Conservation (phyloP, 2,329 filamentous ascomycete species). For the Neonectria coccinea region DNA sequence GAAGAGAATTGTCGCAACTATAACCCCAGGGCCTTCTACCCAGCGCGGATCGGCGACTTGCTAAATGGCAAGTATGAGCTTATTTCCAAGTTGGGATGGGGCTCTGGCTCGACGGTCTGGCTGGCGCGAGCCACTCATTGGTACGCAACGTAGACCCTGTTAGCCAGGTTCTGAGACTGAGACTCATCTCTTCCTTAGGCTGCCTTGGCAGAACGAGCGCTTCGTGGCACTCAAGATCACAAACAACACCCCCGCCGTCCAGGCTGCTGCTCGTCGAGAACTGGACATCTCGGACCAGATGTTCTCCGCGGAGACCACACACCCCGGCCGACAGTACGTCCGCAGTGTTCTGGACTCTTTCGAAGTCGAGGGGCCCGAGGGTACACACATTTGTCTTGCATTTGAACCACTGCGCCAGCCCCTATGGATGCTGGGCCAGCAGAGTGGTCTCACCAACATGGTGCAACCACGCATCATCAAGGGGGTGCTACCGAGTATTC, state of each 20-base stretch:
- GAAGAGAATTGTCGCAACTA: constrained; percentile 44
- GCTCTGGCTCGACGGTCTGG: constrained; percentile 55
- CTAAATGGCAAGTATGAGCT: constrained; percentile 52
- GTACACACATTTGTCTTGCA: constrained; percentile 40
- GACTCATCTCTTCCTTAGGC: constrained; percentile 27
- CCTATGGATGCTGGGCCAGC: constrained; percentile 44
- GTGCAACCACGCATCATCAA: constrained; percentile 42
- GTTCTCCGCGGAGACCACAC: constrained; percentile 35
- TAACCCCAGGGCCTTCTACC: constrained; percentile 47
- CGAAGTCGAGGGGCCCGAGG: constrained; percentile 34
- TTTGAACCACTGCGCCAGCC: constrained; percentile 44
- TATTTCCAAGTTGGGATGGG: constrained; percentile 54
- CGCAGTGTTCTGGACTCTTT: constrained; percentile 42
- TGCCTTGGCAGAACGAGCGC: constrained; percentile 41
- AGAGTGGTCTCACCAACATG: constrained; percentile 32
- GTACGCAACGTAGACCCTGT: constrained; percentile 36
- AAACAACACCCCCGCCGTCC: constrained; percentile 41
- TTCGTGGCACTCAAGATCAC: constrained; percentile 47
- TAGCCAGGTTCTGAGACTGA: neutral
- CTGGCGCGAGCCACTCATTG: constrained; percentile 45
- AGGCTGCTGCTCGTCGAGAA: constrained; percentile 41
- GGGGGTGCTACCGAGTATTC: constrained; percentile 49
- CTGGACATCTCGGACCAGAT: constrained; percentile 41
- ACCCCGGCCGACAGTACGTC: constrained; percentile 39
- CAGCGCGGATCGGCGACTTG: constrained; percentile 49